Evolutionary conservation across 1,284 basidiomycete genomes (phyloP).

Genomic region (Apiotrichum gamsii): DNA sequence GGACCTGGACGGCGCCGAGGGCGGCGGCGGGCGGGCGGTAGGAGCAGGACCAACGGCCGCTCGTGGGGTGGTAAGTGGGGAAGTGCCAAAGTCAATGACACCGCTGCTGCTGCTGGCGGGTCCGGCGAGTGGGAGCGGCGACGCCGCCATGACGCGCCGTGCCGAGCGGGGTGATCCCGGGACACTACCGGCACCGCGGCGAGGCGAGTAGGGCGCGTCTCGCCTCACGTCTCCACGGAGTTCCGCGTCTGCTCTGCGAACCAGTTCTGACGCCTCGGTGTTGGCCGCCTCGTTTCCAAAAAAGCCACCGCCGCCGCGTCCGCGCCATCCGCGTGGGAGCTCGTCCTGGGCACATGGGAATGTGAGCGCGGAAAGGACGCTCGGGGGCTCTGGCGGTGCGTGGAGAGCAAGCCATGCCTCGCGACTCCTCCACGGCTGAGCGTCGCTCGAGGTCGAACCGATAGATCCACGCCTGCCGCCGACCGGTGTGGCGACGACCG

Average conservation of each 20-base stretch:
- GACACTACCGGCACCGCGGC: neutral
- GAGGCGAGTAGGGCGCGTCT: too few species aligned
- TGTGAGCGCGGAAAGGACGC: conserved; percentile 6
- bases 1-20: neutral
- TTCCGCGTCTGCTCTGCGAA: neutral
- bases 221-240: too few species aligned
- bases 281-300: conserved; percentile 8
- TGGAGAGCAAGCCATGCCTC: conserved; percentile 34
- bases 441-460: neutral
- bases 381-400: neutral
- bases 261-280: neutral
- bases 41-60: too few species aligned
- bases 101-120: too few species aligned
- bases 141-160: too few species aligned
- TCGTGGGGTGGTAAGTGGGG: too few species aligned
- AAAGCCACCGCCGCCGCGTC: conserved; percentile 14
- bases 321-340: conserved; percentile 12
- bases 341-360: conserved; percentile 9
- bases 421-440: conserved; percentile 36
- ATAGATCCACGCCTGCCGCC: too few species aligned
- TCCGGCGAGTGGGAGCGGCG: too few species aligned
- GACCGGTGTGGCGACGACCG: neutral
- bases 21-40: too few species aligned
- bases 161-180: too few species aligned
- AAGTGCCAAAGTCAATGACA: too few species aligned